Evolutionary conservation across 352 stramenopile genomes (phyloP).

Genomic region (Pythium folliculosum): DNA sequence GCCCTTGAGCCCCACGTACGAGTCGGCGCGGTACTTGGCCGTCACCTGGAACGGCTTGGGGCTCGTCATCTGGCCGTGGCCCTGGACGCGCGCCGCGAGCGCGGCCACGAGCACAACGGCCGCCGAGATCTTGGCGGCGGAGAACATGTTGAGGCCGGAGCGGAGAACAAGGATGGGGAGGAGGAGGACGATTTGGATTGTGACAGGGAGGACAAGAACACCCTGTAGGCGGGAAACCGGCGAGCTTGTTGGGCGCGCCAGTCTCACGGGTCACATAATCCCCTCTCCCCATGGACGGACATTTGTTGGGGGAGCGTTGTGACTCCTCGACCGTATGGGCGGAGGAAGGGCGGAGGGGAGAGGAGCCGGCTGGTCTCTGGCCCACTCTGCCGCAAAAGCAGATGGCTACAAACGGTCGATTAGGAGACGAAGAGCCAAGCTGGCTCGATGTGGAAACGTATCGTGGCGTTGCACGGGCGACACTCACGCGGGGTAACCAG

Average conservation of each 20-base stretch:
- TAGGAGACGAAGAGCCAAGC: neutral
- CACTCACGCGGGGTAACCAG: too few species aligned
- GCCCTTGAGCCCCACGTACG: conserved; percentile 42
- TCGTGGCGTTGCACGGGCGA: neutral
- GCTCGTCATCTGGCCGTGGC: conserved; percentile 29
- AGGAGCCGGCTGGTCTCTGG: neutral
- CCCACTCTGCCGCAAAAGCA: neutral
- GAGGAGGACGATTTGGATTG: neutral
- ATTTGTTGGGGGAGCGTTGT: neutral
- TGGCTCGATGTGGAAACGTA: conserved; percentile 2
- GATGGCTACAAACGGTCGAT: neutral
- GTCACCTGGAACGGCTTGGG: conserved; percentile 30
- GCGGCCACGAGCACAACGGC: conserved; percentile 8
- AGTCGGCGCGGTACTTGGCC: conserved; percentile 40
- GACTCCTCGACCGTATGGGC: neutral
- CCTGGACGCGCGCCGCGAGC: conserved; percentile 18
- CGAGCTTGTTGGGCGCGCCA: too few species aligned
- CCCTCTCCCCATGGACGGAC: too few species aligned
- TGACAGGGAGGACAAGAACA: neutral
- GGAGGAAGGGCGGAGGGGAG: too few species aligned
- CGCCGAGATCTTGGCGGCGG: conserved; percentile 8
- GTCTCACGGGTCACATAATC: neutral
- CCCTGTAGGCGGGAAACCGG: neutral
- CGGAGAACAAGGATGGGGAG: neutral
- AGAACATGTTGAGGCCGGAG: conserved; percentile 6